Percentiles rank a stretch among this genome's conserved stretches.
phyloP scores from a whole-genome alignment of 106 monocot species.

The Iris macrosiphon region DNA sequence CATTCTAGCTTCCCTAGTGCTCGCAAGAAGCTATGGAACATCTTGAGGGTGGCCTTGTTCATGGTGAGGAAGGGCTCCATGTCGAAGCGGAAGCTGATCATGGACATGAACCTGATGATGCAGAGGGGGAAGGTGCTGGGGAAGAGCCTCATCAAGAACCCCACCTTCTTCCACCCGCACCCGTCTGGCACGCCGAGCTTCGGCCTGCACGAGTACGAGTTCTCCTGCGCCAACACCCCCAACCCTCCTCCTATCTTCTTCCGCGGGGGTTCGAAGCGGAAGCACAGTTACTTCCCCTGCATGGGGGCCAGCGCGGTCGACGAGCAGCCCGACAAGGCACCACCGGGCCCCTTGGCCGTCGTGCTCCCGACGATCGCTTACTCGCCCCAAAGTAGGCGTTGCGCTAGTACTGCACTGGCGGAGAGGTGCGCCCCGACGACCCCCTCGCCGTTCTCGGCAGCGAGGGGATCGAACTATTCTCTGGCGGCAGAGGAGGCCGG shows the following conservation, averaged over 20 bases:
- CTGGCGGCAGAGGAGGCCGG: too few species aligned
- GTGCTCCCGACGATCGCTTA: background rate
- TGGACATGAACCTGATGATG: constrained; percentile 44
- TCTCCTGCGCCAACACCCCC: constrained; percentile 54
- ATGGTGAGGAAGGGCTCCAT: constrained; percentile 46
- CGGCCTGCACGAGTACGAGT: constrained; percentile 42
- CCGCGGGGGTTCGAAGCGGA: constrained; percentile 14
- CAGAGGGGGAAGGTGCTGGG: constrained; percentile 43
- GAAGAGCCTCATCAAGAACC: constrained; percentile 22
- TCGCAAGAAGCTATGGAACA: constrained; percentile 41
- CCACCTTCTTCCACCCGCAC: constrained; percentile 33
- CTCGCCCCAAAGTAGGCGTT: background rate
- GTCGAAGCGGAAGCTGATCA: constrained; percentile 58
- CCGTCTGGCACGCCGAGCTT: too few species aligned
- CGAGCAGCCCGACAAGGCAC: too few species aligned
- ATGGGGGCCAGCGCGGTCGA: constrained; percentile 12
- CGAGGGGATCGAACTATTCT: too few species aligned
- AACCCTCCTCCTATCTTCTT: constrained; percentile 15
- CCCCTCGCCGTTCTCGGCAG: too few species aligned
- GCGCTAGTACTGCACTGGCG: too few species aligned
- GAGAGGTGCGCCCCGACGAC: too few species aligned
- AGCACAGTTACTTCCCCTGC: constrained; percentile 39
- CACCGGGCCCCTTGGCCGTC: too few species aligned
- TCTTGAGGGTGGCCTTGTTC: constrained; percentile 41
- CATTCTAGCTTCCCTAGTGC: constrained; percentile 15